Conservation (phyloP, 805 yeast species). For the Blastobotrys attinorum region DNA sequence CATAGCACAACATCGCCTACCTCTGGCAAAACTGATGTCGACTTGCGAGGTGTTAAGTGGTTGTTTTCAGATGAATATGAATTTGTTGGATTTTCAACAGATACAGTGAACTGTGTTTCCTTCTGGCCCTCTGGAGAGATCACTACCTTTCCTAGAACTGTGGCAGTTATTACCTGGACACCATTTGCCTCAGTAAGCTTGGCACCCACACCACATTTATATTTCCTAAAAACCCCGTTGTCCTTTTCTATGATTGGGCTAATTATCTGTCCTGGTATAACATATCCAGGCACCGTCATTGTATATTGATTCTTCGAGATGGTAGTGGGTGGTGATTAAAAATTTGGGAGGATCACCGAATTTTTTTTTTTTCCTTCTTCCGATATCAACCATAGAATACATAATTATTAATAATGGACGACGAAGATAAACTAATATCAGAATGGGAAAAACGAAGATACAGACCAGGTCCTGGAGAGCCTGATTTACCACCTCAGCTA, state of each 20-base stretch:
- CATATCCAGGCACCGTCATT: constrained; percentile 34
- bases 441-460: constrained; percentile 19
- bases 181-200: constrained; percentile 35
- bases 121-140: constrained; percentile 20
- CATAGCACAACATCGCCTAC: constrained; percentile 81
- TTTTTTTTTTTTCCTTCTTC: too few relatives aligned
- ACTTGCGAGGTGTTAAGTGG: constrained; percentile 6
- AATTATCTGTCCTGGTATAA: constrained; percentile 77
- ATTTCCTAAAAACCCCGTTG: constrained; percentile 34
- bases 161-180: constrained; percentile 32
- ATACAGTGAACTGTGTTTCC: constrained; percentile 15
- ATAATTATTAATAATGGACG: too few relatives aligned
- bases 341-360: too few relatives aligned
- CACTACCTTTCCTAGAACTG: constrained; percentile 52
- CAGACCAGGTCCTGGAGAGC: constrained; percentile 49
- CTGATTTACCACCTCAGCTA: constrained; percentile 77
- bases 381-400: too few relatives aligned
- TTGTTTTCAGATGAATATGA: constrained; percentile 12
- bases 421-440: background rate
- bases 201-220: constrained; percentile 60
- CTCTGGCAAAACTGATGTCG: constrained; percentile 46
- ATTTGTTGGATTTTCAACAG: constrained; percentile 21
- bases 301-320: background rate
- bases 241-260: constrained; percentile 41
- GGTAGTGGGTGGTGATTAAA: background rate